These are phyloP conservation scores for Blastomyces emzantsi DNA, from an alignment of 2,329 filamentous ascomycete species.

Conservation along the genomic window DNA sequence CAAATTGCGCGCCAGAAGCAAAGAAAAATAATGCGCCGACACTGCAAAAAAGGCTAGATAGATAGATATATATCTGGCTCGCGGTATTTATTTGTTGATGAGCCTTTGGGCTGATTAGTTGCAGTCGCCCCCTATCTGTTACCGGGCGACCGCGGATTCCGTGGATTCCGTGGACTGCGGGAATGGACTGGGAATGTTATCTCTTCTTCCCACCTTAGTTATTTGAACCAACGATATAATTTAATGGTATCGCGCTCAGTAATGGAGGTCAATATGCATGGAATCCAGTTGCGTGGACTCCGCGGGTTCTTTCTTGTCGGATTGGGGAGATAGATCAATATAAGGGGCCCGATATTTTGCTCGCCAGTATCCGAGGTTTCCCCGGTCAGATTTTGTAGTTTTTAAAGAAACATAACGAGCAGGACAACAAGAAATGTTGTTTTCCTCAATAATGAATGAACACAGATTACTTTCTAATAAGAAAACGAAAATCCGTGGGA, in stretches of 20 bases:
- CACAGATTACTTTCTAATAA: not conserved
- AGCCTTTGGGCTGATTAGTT: not conserved
- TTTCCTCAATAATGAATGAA: not conserved
- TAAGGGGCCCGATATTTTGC: not conserved
- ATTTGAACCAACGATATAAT: not conserved
- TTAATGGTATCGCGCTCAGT: not conserved
- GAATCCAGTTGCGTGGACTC: not conserved
- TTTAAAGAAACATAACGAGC: not conserved
- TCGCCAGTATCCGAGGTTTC: not conserved
- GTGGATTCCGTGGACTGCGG: conserved; percentile 6
- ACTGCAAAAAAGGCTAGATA: not conserved
- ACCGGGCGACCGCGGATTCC: not conserved
- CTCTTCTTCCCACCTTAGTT: not conserved
- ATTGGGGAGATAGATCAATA: not conserved
- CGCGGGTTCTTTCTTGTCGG: not conserved
- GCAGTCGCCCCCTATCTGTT: not conserved
- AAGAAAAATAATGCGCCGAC: not conserved
- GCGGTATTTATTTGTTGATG: conserved; percentile 1
- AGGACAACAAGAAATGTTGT: not conserved
- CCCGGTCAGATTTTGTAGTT: too few relatives aligned
- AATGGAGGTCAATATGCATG: too few relatives aligned
- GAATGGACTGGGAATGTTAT: not conserved
- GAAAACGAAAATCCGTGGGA: not conserved
- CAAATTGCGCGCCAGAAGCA: not conserved
- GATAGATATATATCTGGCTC: not conserved